Evolutionary conservation across 768 basidiomycete species (phyloP).

Genomic region (Hericium coralloides): DNA sequence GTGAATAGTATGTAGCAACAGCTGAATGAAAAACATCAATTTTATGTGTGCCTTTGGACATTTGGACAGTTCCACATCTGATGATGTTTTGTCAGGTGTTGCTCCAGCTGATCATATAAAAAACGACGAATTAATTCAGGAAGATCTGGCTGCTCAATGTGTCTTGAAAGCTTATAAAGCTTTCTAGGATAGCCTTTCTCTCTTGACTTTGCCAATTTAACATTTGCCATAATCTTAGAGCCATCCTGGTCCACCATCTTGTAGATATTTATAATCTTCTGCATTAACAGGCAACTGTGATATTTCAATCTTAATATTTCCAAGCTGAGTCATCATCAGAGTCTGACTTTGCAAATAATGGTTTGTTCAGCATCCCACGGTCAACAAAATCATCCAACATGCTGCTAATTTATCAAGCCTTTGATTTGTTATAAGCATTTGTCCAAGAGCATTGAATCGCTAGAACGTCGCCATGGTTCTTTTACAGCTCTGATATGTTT

Average conservation of each 20-base stretch:
- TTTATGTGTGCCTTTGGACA: slow-evolving; percentile 1
- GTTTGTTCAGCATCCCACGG: not conserved
- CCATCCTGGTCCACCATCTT: not conserved
- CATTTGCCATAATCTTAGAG: not conserved
- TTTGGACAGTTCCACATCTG: not conserved
- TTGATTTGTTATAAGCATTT: slow-evolving; percentile 14
- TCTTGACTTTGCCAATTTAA: not conserved
- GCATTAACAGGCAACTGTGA: not conserved
- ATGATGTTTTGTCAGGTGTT: not conserved
- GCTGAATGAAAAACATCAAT: slow-evolving; percentile 18
- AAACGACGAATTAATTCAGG: slow-evolving; percentile 2
- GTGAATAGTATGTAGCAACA: slow-evolving; percentile 17
- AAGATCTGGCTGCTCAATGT: slow-evolving; percentile 1
- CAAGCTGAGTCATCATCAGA: not conserved
- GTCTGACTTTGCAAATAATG: not conserved
- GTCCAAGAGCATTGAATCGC: slow-evolving; percentile 10
- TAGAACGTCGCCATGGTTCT: slow-evolving; percentile 16
- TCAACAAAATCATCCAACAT: not conserved
- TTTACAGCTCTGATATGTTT: slow-evolving; percentile 17
- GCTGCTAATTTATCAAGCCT: too few species aligned
- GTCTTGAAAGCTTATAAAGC: not conserved
- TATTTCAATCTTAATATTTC: not conserved
- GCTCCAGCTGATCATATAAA: slow-evolving; percentile 10
- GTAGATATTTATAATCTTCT: not conserved
- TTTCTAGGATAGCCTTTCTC: slow-evolving; percentile 1